Evolutionary conservation across 139 green algal genomes (phyloP), one percentile per base, ranked within the genome.

Genomic region (Mychonastes homosphaera): DNA sequence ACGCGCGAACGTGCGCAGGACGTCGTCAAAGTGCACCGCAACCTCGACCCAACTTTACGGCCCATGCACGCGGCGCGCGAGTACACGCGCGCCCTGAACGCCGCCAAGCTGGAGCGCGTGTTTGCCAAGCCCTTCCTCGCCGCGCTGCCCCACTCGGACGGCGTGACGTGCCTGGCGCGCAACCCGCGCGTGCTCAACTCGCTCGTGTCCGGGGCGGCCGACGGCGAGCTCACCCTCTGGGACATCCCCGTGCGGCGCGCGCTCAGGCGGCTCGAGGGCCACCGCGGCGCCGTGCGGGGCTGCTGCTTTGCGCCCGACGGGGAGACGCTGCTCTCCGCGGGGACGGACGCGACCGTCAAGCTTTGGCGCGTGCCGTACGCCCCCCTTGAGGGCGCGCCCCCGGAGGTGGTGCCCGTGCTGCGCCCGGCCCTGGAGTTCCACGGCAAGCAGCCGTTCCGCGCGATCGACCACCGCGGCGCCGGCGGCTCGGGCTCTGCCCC

Each of bases 111-210:
- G 0, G 79, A 95, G 51, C 77, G 85, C 23, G 67, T 98, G 2
- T 99, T 99, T 68, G 92, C 92, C 9, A 96, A 96, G 73, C 92
- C 92, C 0, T 96, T 99, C 64, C 28, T 98, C 15, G 79, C 80
- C 0, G 78, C 89, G 3, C 70, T 98, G 6, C 59, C 76, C 0
- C 92, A 98, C 69, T 71, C 79, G 32, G 92, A 99, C 50, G 86
- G 81, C 49, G 75, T 99, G 21, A 92, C 81, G 9, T 86, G 75
- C 50, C 69, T 99, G 12, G 79, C 83, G 12, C 72, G 80, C 33
- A 94, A 84, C 65, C 84, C 87, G 0, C 59, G 54, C 27, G 53
- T 69, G 9, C 71, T 99, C 24, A 93, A 92, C 64, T 78, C 44
- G 23, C 47, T 98, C n/a, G 33, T 96, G 6, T 80, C 79, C 4